Evolutionary conservation across 1,284 basidiomycete species (phyloP).

Genomic region (Trametes hirsuta): DNA sequence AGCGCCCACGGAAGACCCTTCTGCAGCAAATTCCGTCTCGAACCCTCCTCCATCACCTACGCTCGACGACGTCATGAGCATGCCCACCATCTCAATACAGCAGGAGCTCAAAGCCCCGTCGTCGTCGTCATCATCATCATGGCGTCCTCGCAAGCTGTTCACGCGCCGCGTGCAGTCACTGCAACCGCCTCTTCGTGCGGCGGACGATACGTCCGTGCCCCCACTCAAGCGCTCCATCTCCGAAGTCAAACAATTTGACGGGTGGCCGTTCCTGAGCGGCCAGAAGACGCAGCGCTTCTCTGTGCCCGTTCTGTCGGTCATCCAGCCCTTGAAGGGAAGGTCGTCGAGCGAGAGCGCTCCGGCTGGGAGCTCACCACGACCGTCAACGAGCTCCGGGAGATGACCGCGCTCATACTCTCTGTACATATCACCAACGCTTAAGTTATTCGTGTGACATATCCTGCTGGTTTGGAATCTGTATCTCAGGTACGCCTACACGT

Average conservation of each 20-base stretch:
- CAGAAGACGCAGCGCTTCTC: conserved; percentile 24
- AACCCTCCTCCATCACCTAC: conserved; percentile 10
- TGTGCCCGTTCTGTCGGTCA: conserved; percentile 17
- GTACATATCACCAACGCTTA: conserved; percentile 3
- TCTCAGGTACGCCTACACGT: conserved; percentile 7
- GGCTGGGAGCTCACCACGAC: not conserved
- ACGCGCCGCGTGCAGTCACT: conserved; percentile 32
- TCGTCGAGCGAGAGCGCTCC: conserved; percentile 24
- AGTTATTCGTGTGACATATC: conserved; percentile 16
- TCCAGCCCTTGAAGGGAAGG: conserved; percentile 16
- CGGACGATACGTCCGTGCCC: conserved; percentile 16
- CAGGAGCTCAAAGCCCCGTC: conserved; percentile 14
- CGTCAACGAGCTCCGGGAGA: not conserved
- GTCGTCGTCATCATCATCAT: conserved; percentile 17
- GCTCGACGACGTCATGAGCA: conserved; percentile 13
- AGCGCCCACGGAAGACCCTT: conserved; percentile 12
- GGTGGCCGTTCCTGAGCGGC: conserved; percentile 28
- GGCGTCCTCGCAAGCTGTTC: conserved; percentile 18
- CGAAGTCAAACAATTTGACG: conserved; percentile 30
- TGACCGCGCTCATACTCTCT: not conserved
- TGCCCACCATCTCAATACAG: conserved; percentile 28
- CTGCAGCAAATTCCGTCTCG: not conserved
- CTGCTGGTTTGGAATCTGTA: conserved; percentile 19
- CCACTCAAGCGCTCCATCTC: conserved; percentile 24
- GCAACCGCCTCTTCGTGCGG: conserved; percentile 25